Evolutionary conservation across 495 filamentous ascomycete species (phyloP), one percentile per base, ranked within the genome.

Genomic region (Penicillium bovifimosum): DNA sequence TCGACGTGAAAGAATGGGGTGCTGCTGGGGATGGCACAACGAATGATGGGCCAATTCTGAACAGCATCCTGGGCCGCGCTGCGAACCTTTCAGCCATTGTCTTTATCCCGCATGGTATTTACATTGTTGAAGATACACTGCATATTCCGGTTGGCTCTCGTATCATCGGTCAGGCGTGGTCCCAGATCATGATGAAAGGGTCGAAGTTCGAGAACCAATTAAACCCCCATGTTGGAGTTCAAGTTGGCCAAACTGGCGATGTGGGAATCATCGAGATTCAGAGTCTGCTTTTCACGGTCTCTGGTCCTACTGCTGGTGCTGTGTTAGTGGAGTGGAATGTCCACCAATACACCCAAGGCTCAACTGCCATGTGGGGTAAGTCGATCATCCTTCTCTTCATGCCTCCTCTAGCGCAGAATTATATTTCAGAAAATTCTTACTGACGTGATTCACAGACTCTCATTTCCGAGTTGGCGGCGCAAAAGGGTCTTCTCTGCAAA

Each of bases 241-340:
- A 84, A 55, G 82, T 95, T 16, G 90, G 90, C 26, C 72, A 83
- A 41, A 69, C 79, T 6, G 90, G 88, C 27, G 87, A 95, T 51
- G 58, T 70, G 20, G 90, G 90, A 27, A 66, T 71, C 13, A 78
- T 91, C 27, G 89, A 95, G 68, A 88, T 93, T 58, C 82, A 80
- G 0, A 88, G 91, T 49, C 72, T 96, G 53, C 74, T 96, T 41
- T 89, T 96, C 61, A 69, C 61, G 0, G 54, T 91, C 81, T 39
- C 74, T 79, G 58, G 90, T 81, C 70, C 86, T 0, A 82, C 86
- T 51, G 87, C 90, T 16, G 91, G 91, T 36, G 88, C 88, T 18
- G 82, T 93, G 53, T 67, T 96, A 28, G 75, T 95, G 60, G 78
- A 96, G 63, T 96, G 88, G 88, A 95, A 96, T 66, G 62, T 95